Evolutionary conservation across 495 filamentous ascomycete genomes (phyloP), one percentile per base, ranked within the genome.

Genomic region (Melanomma pulvis-pyrius): DNA sequence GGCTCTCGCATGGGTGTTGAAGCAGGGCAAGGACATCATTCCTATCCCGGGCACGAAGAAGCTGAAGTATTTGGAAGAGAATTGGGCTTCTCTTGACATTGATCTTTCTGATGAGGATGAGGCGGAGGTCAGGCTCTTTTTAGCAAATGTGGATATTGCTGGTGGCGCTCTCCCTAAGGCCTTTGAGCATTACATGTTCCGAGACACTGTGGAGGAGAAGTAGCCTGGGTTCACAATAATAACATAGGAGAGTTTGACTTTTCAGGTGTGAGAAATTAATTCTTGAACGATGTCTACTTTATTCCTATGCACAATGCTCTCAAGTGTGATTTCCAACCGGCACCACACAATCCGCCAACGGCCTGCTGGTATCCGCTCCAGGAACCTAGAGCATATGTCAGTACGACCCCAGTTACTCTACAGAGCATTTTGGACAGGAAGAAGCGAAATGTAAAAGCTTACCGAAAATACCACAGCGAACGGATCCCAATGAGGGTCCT

Each of bases 11-110:
- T 89, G 85, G 86, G 39, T 88, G 59, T 61, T 90, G 58, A 76
- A 75, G 26, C 86, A 87, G 68, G 86, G 86, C 0, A 74, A 81
- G n/a, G 83, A 87, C 67, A 77, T 88, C 15, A 79, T 88, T 56
- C 81, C 84, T 0, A 87, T 87, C 70, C 86, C 87, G 0, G 86
- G 73, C 0, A 77, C 75, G 17, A 77, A 71, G 30, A 73, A 68
- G 36, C 34, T 75, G 12, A 50, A 67, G n/a, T 70, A 70, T 46
- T 52, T 78, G 39, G 73, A 78, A 57, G 72, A 78, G 65, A 78
- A 78, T 57, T 53, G 74, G 32, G 75, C 61, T 1, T 55, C 70
- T 12, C 32, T 76, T 9, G 63, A 75, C 28, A 53, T 78, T 25
- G 60, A 71, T 47, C 41, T 78, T 22, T 60, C 52, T 2, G 69